A percentile compares a stretch with the other conserved stretches of the same genome.
phyloP scores from a whole-genome alignment of 2,329 filamentous ascomycete species.

The Apiospora marii region DNA sequence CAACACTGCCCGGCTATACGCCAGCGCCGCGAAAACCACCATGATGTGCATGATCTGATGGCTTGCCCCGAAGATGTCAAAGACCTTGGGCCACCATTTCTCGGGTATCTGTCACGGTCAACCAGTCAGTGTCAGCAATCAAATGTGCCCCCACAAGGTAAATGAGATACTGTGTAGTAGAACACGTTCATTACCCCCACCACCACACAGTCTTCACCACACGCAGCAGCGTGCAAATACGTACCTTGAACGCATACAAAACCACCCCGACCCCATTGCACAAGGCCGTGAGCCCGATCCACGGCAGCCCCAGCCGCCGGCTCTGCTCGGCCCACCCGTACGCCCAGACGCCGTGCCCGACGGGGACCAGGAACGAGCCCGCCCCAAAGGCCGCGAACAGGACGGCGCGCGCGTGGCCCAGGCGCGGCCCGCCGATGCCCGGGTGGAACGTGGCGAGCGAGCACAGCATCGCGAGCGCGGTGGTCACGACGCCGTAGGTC shows the following conservation, averaged over 20 bases:
- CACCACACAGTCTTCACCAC: neutral
- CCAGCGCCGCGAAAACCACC: constrained; percentile 51
- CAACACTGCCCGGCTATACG: constrained; percentile 46
- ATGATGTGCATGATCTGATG: constrained; percentile 59
- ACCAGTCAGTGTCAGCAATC: neutral
- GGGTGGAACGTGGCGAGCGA: constrained; percentile 47
- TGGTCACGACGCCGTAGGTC: constrained; percentile 47
- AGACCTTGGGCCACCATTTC: constrained; percentile 49
- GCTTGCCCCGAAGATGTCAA: constrained; percentile 55
- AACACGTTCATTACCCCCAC: neutral
- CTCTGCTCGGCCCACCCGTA: constrained; percentile 45
- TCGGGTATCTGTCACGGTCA: constrained; percentile 49
- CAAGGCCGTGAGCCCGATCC: constrained; percentile 47
- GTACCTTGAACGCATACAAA: constrained; percentile 46
- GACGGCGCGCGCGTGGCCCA: constrained; percentile 48
- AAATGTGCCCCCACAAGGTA: neutral
- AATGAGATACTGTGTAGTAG: neutral
- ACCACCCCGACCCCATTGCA: constrained; percentile 48
- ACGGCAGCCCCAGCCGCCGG: constrained; percentile 49
- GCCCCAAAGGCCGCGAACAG: constrained; percentile 52
- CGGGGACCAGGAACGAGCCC: constrained; percentile 48
- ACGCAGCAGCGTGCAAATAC: constrained; percentile 1
- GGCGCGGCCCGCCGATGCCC: constrained; percentile 46
- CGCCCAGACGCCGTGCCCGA: constrained; percentile 46
- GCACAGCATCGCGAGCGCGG: constrained; percentile 46